A percentile compares a stretch with the other conserved stretches of the same genome.
These are phyloP conservation scores for Phylloporus rhodoxanthus DNA, from an alignment of 768 basidiomycete species.

Conservation along the genomic window DNA sequence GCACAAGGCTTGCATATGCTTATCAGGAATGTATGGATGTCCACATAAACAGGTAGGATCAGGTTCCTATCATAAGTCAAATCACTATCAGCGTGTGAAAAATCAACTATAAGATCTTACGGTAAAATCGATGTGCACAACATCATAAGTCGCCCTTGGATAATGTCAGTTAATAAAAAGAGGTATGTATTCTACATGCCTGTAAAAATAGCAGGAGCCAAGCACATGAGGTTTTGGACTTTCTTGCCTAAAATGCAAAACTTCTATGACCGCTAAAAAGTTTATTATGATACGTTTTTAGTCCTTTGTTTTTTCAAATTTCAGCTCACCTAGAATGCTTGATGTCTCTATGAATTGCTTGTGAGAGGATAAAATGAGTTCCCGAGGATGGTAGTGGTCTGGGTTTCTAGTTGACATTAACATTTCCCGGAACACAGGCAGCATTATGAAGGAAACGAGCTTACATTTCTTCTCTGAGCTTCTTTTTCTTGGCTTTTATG, in stretches of 20 bases:
- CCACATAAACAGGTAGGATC: not conserved
- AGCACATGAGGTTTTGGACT: not conserved
- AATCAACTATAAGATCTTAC: not conserved
- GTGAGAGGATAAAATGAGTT: not conserved
- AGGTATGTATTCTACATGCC: not conserved
- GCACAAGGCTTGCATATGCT: not conserved
- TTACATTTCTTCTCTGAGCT: not conserved
- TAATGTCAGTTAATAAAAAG: not conserved
- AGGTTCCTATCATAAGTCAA: not conserved
- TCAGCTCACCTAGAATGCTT: not conserved
- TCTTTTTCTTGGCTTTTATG: not conserved
- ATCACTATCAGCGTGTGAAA: not conserved
- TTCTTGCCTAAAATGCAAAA: not conserved
- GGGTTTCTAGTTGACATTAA: not conserved
- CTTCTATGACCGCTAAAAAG: not conserved
- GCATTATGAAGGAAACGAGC: not conserved
- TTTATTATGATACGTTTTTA: not conserved
- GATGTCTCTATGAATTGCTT: not conserved
- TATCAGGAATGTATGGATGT: not conserved
- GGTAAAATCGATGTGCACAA: not conserved
- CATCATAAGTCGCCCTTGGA: not conserved
- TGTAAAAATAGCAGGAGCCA: not conserved
- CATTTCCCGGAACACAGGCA: not conserved
- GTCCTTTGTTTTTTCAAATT: too few relatives aligned
- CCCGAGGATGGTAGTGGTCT: not conserved